phyloP scores from a whole-genome alignment of 345 rosid genomes.

The Gossypium australe region DNA sequence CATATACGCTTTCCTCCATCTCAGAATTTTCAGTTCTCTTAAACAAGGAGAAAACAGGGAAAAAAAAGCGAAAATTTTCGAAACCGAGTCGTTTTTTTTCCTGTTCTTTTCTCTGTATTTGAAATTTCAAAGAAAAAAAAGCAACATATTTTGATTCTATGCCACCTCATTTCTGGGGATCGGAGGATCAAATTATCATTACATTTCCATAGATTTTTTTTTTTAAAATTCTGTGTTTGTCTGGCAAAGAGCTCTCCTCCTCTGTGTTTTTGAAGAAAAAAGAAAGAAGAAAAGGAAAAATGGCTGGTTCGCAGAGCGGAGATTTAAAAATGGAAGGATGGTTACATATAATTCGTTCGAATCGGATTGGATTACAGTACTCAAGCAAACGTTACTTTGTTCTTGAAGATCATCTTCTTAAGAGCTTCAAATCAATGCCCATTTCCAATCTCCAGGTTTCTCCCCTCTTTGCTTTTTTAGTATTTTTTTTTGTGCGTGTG shows the following conservation, averaged over 20 bases:
- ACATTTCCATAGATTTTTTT: neutral
- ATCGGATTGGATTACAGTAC: constrained; percentile 73
- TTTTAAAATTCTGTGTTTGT: neutral
- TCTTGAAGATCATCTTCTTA: constrained; percentile 59
- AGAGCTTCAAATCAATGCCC: constrained; percentile 65
- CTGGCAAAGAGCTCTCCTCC: neutral
- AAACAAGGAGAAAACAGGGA: constrained; percentile 3
- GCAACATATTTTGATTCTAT: neutral
- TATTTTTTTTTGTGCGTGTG: neutral
- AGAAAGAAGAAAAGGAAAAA: constrained; percentile 6
- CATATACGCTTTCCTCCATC: constrained; percentile 11
- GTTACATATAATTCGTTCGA: constrained; percentile 70
- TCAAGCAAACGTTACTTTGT: constrained; percentile 80
- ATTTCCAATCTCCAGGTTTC: constrained; percentile 49
- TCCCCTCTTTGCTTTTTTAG: neutral
- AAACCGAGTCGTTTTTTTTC: neutral
- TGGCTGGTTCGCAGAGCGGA: constrained; percentile 35
- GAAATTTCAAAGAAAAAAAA: neutral
- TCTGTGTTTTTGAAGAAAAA: neutral
- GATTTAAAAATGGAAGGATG: constrained; percentile 79
- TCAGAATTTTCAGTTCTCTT: constrained; percentile 15
- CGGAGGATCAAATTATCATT: constrained; percentile 10
- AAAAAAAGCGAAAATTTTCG: neutral
- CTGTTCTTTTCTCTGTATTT: constrained; percentile 9
- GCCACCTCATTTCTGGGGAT: constrained; percentile 9